These are phyloP conservation scores for Crucihimalaya himalaica DNA, from an alignment of 345 rosid genomes.

Conservation along the genomic window DNA sequence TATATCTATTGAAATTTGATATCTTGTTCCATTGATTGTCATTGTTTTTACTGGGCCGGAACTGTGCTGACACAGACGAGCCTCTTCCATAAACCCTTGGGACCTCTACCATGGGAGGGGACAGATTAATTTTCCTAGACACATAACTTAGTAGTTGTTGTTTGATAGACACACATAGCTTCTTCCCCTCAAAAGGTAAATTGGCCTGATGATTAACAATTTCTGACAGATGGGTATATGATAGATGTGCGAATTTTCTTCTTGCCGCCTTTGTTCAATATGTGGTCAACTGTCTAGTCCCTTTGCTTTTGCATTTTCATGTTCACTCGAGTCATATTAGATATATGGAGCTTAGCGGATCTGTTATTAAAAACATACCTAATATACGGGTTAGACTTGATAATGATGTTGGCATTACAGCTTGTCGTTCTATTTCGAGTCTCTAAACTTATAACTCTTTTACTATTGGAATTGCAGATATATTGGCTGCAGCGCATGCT, in stretches of 20 bases:
- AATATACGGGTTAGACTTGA: constrained; percentile 8
- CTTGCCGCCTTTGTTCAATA: neutral
- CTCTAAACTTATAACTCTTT: constrained; percentile 18
- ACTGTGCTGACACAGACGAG: neutral
- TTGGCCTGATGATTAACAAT: neutral
- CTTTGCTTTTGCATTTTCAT: constrained; percentile 1
- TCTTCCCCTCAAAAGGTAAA: neutral
- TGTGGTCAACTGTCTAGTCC: constrained; percentile 3
- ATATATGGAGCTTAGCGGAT: neutral
- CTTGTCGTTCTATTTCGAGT: constrained; percentile 16
- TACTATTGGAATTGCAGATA: constrained; percentile 60
- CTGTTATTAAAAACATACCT: neutral
- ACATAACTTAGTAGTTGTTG: constrained; percentile 4
- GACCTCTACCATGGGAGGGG: constrained; percentile 13
- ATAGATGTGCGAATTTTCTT: neutral
- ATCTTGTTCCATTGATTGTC: constrained; percentile 24
- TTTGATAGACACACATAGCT: constrained; percentile 4
- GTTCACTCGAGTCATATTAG: neutral
- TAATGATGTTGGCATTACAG: neutral
- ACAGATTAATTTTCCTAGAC: constrained; percentile 2
- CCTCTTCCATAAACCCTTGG: constrained; percentile 14
- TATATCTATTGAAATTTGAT: constrained; percentile 10
- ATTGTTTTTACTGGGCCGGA: neutral
- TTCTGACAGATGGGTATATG: constrained; percentile 1
- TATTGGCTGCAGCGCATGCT: constrained; percentile 84